Percentiles rank a stretch among this genome's conserved stretches.
Conservation (phyloP, 2,329 filamentous ascomycete genomes). For the Cadophora gregata region DNA sequence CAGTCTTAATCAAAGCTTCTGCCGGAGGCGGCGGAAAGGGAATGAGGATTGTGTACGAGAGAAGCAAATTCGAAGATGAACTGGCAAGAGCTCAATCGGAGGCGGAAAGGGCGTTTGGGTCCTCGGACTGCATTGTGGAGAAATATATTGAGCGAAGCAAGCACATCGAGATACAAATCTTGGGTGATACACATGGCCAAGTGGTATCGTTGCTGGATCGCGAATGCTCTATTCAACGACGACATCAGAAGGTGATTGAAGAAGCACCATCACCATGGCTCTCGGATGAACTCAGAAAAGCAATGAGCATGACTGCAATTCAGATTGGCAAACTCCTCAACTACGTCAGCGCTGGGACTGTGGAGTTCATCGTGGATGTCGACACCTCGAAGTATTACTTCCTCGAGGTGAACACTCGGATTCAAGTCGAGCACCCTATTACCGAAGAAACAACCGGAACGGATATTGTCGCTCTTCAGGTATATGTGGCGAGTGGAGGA, state of each 20-base stretch:
- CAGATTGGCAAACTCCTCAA: conserved; percentile 45
- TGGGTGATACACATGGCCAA: conserved; percentile 63
- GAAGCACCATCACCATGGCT: conserved; percentile 46
- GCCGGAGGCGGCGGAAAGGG: conserved; percentile 70
- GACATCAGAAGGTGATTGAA: conserved; percentile 75
- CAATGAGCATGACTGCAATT: not conserved
- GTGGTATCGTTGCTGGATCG: conserved; percentile 67
- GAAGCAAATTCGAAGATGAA: conserved; percentile 56
- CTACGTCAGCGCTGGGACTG: conserved; percentile 55
- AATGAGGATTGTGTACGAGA: conserved; percentile 56
- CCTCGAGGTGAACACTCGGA: conserved; percentile 36
- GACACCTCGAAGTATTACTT: conserved; percentile 53
- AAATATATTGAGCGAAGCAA: conserved; percentile 60
- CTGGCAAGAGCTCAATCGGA: conserved; percentile 60
- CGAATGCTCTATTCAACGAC: conserved; percentile 70
- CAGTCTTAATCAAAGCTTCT: conserved; percentile 61
- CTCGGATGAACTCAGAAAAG: not conserved
- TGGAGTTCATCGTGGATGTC: conserved; percentile 67
- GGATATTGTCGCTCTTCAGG: conserved; percentile 40
- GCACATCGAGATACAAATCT: conserved; percentile 72
- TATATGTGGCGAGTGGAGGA: conserved; percentile 44
- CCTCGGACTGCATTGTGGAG: conserved; percentile 44
- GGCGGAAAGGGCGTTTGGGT: conserved; percentile 59
- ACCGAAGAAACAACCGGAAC: conserved; percentile 35
- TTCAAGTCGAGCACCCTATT: conserved; percentile 38